Percentiles rank a stretch among this genome's conserved stretches.
Evolutionary conservation across 345 rosid genomes (phyloP).

Genomic region (Brassica nigra): DNA sequence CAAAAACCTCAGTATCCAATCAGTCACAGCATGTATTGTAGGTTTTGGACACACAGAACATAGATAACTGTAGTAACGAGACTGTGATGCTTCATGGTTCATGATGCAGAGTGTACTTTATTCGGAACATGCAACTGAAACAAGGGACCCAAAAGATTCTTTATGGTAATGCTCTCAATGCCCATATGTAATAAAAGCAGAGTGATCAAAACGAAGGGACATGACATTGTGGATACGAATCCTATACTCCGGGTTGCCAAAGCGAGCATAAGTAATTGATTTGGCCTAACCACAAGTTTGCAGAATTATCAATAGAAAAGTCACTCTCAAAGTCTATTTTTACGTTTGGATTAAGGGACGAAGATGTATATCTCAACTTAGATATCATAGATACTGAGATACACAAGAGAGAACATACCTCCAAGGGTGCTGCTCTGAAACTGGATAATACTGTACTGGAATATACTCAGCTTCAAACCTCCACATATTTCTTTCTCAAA

Average conservation of each 20-base stretch:
- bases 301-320: neutral
- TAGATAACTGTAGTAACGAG: neutral
- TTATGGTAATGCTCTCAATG: neutral
- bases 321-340: neutral
- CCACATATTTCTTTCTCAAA: conserved; percentile 78
- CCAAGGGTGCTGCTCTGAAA: conserved; percentile 48
- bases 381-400: neutral
- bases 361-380: neutral
- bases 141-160: neutral
- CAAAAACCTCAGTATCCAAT: neutral
- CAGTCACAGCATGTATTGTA: conserved; percentile 10
- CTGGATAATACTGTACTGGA: conserved; percentile 66
- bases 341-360: neutral
- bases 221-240: neutral
- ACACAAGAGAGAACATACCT: conserved; percentile 50
- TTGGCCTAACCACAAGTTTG: neutral
- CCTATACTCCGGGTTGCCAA: neutral
- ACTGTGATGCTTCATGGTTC: conserved; percentile 9
- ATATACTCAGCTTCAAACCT: conserved; percentile 62
- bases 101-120: neutral
- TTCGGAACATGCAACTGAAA: neutral
- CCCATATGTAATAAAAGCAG: neutral
- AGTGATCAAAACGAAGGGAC: neutral
- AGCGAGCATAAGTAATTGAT: neutral
- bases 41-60: conserved; percentile 23